Percentiles rank a stretch among this genome's conserved stretches.
Evolutionary conservation across 768 basidiomycete species (phyloP).

Genomic region (Pisolithus orientalis): DNA sequence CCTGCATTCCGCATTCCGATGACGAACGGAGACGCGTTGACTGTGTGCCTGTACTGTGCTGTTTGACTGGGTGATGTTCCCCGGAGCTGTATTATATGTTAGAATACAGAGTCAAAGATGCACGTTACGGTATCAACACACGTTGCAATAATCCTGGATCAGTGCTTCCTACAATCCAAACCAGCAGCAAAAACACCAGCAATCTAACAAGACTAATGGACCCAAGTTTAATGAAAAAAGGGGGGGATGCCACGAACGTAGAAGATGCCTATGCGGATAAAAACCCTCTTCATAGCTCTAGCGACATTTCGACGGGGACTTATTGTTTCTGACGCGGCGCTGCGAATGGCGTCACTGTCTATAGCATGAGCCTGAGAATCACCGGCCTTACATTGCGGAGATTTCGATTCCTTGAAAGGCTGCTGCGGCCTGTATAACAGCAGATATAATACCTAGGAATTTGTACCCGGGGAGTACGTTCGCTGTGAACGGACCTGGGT

Average conservation of each 20-base stretch:
- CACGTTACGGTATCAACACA: slow-evolving; percentile 9
- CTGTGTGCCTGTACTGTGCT: neutral
- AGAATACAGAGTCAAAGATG: neutral
- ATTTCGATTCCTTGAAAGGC: slow-evolving; percentile 51
- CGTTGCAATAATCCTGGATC: slow-evolving; percentile 43
- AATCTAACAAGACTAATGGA: slow-evolving; percentile 32
- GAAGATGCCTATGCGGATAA: slow-evolving; percentile 75
- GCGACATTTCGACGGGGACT: slow-evolving; percentile 74
- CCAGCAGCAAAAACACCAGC: slow-evolving; percentile 65
- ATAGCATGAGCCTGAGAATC: neutral
- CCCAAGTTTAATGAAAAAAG: neutral
- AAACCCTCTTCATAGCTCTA: slow-evolving; percentile 68
- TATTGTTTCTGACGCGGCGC: slow-evolving; percentile 71
- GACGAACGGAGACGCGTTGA: slow-evolving; percentile 53
- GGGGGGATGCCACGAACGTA: slow-evolving; percentile 39
- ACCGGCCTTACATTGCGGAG: slow-evolving; percentile 23
- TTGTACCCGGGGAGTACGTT: neutral
- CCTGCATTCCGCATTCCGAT: slow-evolving; percentile 69
- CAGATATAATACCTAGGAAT: slow-evolving; percentile 36
- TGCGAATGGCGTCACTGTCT: slow-evolving; percentile 11
- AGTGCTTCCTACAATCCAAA: slow-evolving; percentile 68
- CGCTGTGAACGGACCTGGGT: slow-evolving; percentile 43
- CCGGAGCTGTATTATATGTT: slow-evolving; percentile 15
- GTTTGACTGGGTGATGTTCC: slow-evolving; percentile 57
- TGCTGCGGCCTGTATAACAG: slow-evolving; percentile 49